A percentile compares a stretch with the other conserved stretches of the same genome.
phyloP scores from a whole-genome alignment of 768 basidiomycete species.

The Hydnomerulius pinastri region DNA sequence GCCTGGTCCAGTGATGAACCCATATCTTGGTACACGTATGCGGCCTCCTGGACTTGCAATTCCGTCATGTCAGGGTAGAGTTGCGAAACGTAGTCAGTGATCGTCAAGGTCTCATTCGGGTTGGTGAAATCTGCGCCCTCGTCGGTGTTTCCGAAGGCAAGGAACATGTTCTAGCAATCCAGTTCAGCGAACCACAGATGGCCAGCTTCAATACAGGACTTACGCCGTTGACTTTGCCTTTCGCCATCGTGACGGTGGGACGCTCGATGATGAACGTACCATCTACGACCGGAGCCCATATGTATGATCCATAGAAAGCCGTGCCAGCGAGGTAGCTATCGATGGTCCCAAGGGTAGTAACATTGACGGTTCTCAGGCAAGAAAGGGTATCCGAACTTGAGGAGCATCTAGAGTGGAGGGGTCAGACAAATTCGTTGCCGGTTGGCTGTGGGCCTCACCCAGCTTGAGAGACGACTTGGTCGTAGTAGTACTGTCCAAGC shows the following conservation, averaged over 20 bases:
- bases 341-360: constrained; percentile 30
- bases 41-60: constrained; percentile 24
- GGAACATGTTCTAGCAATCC: constrained; percentile 22
- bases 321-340: constrained; percentile 34
- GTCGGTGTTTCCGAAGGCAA: constrained; percentile 30
- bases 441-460: constrained; percentile 11
- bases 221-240: constrained; percentile 46
- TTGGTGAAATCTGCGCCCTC: constrained; percentile 35
- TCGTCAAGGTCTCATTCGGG: constrained; percentile 18
- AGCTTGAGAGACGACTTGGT: constrained; percentile 5
- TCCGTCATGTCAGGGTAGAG: constrained; percentile 43
- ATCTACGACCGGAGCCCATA: constrained; percentile 49
- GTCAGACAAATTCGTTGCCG: constrained; percentile 18
- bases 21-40: constrained; percentile 30
- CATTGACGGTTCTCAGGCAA: constrained; percentile 42
- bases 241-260: constrained; percentile 40
- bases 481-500: constrained; percentile 23
- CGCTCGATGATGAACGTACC: constrained; percentile 46
- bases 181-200: neutral
- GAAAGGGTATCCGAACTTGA: constrained; percentile 34
- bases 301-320: constrained; percentile 41
- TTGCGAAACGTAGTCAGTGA: constrained; percentile 26
- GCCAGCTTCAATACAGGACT: too few relatives aligned
- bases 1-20: constrained; percentile 38
- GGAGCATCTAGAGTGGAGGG: constrained; percentile 38